Percentiles rank a stretch among this genome's conserved stretches.
Conservation (phyloP, 2,329 filamentous ascomycete genomes). For the Aspergillus vadensis region DNA sequence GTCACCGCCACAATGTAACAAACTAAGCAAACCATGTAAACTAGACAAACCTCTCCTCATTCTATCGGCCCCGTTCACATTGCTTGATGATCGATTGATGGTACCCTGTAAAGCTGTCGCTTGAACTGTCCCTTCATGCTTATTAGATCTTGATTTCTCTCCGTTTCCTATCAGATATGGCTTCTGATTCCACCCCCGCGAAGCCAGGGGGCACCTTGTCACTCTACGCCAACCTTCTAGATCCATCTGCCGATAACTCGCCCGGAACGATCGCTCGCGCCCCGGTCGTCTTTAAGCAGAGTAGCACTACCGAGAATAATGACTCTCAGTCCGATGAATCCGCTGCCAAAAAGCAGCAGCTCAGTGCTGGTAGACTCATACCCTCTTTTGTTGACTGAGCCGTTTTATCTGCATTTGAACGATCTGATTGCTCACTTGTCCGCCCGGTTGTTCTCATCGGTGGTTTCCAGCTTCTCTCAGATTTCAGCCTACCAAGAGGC, state of each 20-base stretch:
- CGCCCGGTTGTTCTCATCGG: slow-evolving; percentile 26
- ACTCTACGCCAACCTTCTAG: slow-evolving; percentile 82
- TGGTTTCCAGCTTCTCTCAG: slow-evolving; percentile 63
- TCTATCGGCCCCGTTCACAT: background rate
- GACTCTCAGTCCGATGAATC: slow-evolving; percentile 52
- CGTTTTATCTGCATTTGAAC: slow-evolving; percentile 21
- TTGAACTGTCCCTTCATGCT: background rate
- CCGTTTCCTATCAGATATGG: slow-evolving; percentile 26
- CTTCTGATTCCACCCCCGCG: slow-evolving; percentile 31
- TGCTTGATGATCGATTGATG: background rate
- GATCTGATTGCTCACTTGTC: slow-evolving; percentile 52
- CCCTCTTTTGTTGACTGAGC: slow-evolving; percentile 32
- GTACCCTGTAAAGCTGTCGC: background rate
- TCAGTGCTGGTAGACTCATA: slow-evolving; percentile 62
- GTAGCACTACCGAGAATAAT: slow-evolving; percentile 44
- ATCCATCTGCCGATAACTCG: slow-evolving; percentile 49
- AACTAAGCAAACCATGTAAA: slow-evolving; percentile 19
- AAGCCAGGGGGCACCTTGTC: slow-evolving; percentile 60
- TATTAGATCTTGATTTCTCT: background rate
- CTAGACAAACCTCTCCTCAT: slow-evolving; percentile 11
- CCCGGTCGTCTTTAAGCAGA: slow-evolving; percentile 70
- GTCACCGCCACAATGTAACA: slow-evolving; percentile 15
- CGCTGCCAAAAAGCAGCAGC: slow-evolving; percentile 64
- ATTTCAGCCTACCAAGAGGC: slow-evolving; percentile 84
- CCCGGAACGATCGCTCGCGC: slow-evolving; percentile 72